Evolutionary conservation across 2,329 filamentous ascomycete genomes (phyloP).

Genomic region (Aspergillus chevalieri): DNA sequence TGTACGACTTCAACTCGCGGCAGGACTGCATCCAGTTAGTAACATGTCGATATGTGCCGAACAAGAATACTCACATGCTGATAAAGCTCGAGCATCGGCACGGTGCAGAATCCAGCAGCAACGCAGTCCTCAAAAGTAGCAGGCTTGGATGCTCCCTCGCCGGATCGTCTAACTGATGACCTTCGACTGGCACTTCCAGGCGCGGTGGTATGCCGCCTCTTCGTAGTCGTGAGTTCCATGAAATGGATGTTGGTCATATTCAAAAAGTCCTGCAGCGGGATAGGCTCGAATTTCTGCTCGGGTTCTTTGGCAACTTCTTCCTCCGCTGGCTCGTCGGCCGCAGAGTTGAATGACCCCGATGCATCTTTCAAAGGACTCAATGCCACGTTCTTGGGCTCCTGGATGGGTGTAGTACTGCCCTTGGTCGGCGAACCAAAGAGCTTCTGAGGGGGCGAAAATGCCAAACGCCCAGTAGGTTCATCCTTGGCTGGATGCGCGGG

Average conservation of each 20-base stretch:
- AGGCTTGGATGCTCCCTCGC: conserved; percentile 19
- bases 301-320: conserved; percentile 35
- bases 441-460: conserved; percentile 44
- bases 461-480: conserved; percentile 57
- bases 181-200: conserved; percentile 43
- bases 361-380: conserved; percentile 29
- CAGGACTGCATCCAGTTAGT: conserved; percentile 56
- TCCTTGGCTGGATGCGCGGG: conserved; percentile 63
- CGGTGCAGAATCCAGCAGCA: conserved; percentile 80
- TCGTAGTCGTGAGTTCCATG: conserved; percentile 97
- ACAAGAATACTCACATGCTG: conserved; percentile 61
- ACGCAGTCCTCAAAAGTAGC: conserved; percentile 66
- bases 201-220: conserved; percentile 75
- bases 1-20: conserved; percentile 93
- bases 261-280: conserved; percentile 86
- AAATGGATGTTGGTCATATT: conserved; percentile 95
- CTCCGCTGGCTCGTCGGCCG: conserved; percentile 39
- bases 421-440: conserved; percentile 25
- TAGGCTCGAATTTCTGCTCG: conserved; percentile 51
- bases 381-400: conserved; percentile 28
- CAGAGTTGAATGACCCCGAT: conserved; percentile 17
- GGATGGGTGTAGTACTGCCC: conserved; percentile 49
- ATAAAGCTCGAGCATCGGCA: conserved; percentile 89
- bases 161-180: conserved; percentile 16
- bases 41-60: conserved; percentile 3